A percentile compares a stretch with the other conserved stretches of the same genome.
phyloP scores from a whole-genome alignment of 495 filamentous ascomycete genomes.

The Copromyces sp. region DNA sequence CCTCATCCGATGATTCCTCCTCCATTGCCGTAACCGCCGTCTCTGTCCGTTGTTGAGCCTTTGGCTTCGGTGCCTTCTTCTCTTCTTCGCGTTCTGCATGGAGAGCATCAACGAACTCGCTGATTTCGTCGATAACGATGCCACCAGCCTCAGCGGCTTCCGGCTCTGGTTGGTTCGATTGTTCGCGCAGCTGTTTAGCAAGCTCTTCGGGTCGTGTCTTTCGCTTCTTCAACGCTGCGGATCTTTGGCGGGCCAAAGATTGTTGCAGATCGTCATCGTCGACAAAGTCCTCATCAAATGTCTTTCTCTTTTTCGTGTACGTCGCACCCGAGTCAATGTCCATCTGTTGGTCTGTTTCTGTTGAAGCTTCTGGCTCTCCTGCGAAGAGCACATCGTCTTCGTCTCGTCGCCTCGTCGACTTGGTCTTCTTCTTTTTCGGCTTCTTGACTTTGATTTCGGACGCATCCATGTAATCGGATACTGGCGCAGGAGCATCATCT shows the following conservation, averaged over 20 bases:
- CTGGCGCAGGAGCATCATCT: constrained; percentile 43
- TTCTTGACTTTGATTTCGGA: constrained; percentile 84
- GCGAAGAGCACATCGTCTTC: constrained; percentile 70
- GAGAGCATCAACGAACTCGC: constrained; percentile 84
- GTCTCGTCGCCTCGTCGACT: constrained; percentile 63
- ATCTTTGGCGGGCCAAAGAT: constrained; percentile 67
- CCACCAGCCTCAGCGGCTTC: constrained; percentile 50
- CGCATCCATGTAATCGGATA: constrained; percentile 80
- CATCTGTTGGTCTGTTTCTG: constrained; percentile 51
- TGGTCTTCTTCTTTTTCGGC: constrained; percentile 85
- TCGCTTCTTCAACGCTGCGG: constrained; percentile 78
- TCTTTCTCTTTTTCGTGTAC: constrained; percentile 49
- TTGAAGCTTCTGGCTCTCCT: constrained; percentile 24
- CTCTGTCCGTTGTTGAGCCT: constrained; percentile 28
- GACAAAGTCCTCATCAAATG: constrained; percentile 60
- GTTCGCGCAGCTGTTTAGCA: constrained; percentile 69
- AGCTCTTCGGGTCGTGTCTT: constrained; percentile 74
- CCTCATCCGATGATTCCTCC: constrained; percentile 43
- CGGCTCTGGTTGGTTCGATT: constrained; percentile 41
- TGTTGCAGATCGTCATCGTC: constrained; percentile 93
- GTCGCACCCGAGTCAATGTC: constrained; percentile 55
- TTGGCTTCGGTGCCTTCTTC: constrained; percentile 37
- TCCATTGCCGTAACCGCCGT: constrained; percentile 37
- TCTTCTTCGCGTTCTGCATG: constrained; percentile 58
- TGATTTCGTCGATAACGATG: constrained; percentile 86